Conservation (phyloP, 2,329 filamentous ascomycete species). For the Trichoderma arundinaceum region DNA sequence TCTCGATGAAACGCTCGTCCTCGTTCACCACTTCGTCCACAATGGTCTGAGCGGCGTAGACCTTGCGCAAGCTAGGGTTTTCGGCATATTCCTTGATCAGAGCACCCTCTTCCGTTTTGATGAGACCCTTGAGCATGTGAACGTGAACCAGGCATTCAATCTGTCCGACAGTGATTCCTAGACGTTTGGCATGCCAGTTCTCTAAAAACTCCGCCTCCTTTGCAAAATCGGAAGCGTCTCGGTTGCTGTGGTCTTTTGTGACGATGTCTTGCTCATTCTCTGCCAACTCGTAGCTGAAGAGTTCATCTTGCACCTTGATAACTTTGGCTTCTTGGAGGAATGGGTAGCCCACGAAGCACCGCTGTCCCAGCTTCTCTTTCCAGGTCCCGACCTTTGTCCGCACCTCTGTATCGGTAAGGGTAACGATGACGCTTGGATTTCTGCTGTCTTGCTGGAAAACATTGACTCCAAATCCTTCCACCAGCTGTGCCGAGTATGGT, state of each 20-base stretch:
- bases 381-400: slow-evolving; percentile 74
- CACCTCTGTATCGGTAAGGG: slow-evolving; percentile 74
- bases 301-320: slow-evolving; percentile 84
- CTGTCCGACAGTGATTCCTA: slow-evolving; percentile 83
- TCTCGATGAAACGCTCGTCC: slow-evolving; percentile 92
- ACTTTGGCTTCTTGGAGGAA: slow-evolving; percentile 95
- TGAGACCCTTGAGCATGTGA: slow-evolving; percentile 88
- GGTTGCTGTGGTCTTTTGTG: slow-evolving; percentile 71
- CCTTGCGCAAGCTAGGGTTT: slow-evolving; percentile 82
- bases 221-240: slow-evolving; percentile 81
- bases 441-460: slow-evolving; percentile 96
- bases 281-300: slow-evolving; percentile 83
- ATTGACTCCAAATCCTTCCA: slow-evolving; percentile 79
- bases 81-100: slow-evolving; percentile 91
- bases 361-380: slow-evolving; percentile 79
- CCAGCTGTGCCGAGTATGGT: slow-evolving; percentile 77
- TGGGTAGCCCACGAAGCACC: slow-evolving; percentile 90
- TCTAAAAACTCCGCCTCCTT: slow-evolving; percentile 86
- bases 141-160: slow-evolving; percentile 92
- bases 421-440: slow-evolving; percentile 95
- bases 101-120: slow-evolving; percentile 88
- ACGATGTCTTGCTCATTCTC: slow-evolving; percentile 68
- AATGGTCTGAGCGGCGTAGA: slow-evolving; percentile 89
- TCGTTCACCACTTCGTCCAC: slow-evolving; percentile 90
- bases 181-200: slow-evolving; percentile 83